Evolutionary conservation across 768 basidiomycete genomes (phyloP).

Genomic region (Russula sp.): DNA sequence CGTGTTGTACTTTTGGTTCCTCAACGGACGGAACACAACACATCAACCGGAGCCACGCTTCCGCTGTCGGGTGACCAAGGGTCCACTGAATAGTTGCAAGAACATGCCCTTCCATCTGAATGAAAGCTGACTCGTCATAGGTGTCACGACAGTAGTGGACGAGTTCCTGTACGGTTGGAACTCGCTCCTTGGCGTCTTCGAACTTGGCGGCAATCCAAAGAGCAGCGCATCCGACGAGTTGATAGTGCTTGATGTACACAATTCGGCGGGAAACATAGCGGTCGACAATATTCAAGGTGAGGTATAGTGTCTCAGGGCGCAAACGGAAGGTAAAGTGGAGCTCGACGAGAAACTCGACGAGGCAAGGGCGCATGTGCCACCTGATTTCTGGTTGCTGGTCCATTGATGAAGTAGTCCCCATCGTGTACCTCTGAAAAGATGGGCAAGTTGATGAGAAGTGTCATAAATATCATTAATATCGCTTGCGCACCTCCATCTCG

Average conservation of each 20-base stretch:
- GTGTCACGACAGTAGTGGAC: slow-evolving; percentile 93
- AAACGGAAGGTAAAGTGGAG: slow-evolving; percentile 97
- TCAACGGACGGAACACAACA: slow-evolving; percentile 71
- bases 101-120: slow-evolving; percentile 99
- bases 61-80: slow-evolving; percentile 94
- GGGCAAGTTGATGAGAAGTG: slow-evolving; percentile 13
- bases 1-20: slow-evolving; percentile 86
- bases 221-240: slow-evolving; percentile 96
- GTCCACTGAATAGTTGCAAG: slow-evolving; percentile 95
- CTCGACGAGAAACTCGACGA: slow-evolving; percentile 98
- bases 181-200: slow-evolving; percentile 97
- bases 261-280: slow-evolving; percentile 98
- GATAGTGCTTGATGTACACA: slow-evolving; percentile 98
- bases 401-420: slow-evolving; percentile 93
- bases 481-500: slow-evolving; percentile 89
- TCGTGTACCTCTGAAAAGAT: slow-evolving; percentile 59
- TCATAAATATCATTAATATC: not conserved
- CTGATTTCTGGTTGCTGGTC: slow-evolving; percentile 98
- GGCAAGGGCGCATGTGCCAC: slow-evolving; percentile 99
- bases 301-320: slow-evolving; percentile 96
- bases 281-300: slow-evolving; percentile 97
- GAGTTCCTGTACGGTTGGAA: slow-evolving; percentile 91
- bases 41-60: slow-evolving; percentile 89
- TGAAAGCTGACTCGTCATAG: slow-evolving; percentile 95
- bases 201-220: slow-evolving; percentile 99